Evolutionary conservation across 225 moss, liverwort and hornwort genomes (phyloP).

Genomic region (Climacium dendroides): DNA sequence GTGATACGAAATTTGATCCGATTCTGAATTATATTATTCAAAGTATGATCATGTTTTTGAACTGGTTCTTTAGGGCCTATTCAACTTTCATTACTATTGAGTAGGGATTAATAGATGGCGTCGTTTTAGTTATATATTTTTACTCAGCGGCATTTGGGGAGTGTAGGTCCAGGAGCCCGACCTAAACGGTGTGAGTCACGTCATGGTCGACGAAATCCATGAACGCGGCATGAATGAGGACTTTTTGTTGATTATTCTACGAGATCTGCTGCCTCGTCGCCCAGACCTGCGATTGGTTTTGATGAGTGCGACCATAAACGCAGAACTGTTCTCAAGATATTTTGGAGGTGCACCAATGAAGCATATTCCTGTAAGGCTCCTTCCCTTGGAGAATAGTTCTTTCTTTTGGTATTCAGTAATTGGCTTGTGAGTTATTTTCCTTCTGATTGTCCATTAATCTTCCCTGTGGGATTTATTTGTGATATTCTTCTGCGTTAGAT

Average conservation of each 20-base stretch:
- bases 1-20: not conserved
- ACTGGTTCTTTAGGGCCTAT: not conserved
- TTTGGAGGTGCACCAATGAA: slow-evolving; percentile 95
- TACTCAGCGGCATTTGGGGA: not conserved
- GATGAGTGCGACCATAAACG: slow-evolving; percentile 99
- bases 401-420: not conserved
- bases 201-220: slow-evolving; percentile 98
- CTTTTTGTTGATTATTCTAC: slow-evolving; percentile 83
- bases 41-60: not conserved
- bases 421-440: not conserved
- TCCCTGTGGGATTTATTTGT: not conserved
- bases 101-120: not conserved
- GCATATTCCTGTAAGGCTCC: slow-evolving; percentile 81
- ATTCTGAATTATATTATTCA: not conserved
- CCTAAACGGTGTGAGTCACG: slow-evolving; percentile 89
- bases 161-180: slow-evolving; percentile 87
- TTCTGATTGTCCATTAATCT: not conserved
- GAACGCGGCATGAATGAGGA: slow-evolving; percentile 99
- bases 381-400: not conserved
- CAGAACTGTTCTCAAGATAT: slow-evolving; percentile 82
- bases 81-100: not conserved
- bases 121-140: not conserved
- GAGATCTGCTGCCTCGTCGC: slow-evolving; percentile 82
- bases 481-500: not conserved
- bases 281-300: slow-evolving; percentile 82